Base-by-base conservation (phyloP, 345 rosid genomes). In the Eucalyptus viminalis region DNA sequence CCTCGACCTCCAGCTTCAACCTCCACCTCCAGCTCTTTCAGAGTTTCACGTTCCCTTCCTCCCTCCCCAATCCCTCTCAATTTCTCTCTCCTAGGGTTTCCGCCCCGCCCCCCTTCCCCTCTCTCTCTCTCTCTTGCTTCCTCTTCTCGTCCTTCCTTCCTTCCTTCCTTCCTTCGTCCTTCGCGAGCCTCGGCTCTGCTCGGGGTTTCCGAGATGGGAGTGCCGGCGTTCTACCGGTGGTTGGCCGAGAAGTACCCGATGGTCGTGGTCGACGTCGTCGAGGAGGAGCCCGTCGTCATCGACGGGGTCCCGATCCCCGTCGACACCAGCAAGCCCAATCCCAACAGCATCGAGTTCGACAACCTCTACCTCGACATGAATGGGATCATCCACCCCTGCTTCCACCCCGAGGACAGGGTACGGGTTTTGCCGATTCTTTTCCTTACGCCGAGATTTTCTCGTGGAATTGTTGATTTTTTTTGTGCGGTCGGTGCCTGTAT, bases 361-460 rank as follows among this genome's bases (percentile, higher is more conserved):
- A 97, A 97, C 92, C 92, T 98, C 43, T 98, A 97, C 92, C 99
- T 98, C 93, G 99, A 98, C 67, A 98, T 97, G 99, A 98, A 98
- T 91, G 98, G 98, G 94, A 98, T 98, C 89, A 96, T 98, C 80
- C 99, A 98, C 65, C 99, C 99, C 10, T 98, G 99, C 91, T 98
- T 98, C 87, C 99, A 98, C 60, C 99, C 99, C 45, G 99, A 98
- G 89, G 99, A 97, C 88, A 93, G 94, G 88, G 99, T 97, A 95
- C 81, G 92, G 11, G 50, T 37, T 45, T 80, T 53, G 19, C 44
- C 9, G 85, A 76, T 76, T 22, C 83, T 40, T 25, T 29, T 12
- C 2, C 88, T 87, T 49, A 17, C 15, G 22, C 37, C 5, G 14
- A 37, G n/a, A 56, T 56, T 67, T 85, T 21, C 65, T 24, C 43